A percentile compares a stretch with the other conserved stretches of the same genome.
Evolutionary conservation across 1,139 yeast genomes (phyloP).

Genomic region (Geotrichum fermentans): DNA sequence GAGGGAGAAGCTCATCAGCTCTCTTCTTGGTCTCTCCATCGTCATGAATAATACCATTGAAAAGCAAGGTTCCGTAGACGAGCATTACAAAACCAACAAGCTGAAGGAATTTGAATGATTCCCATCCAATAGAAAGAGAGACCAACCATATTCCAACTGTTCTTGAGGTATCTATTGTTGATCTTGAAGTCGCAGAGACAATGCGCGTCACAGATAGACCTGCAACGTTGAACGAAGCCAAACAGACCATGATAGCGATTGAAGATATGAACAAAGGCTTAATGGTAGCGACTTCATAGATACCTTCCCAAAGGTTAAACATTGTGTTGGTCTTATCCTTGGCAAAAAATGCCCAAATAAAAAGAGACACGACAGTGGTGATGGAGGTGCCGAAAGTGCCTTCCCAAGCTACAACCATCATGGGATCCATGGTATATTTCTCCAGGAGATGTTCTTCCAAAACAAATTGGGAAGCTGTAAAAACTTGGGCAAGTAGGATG

Average conservation of each 20-base stretch:
- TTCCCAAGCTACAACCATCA: constrained; percentile 68
- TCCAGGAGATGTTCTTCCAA: constrained; percentile 65
- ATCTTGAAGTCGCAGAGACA: constrained; percentile 71
- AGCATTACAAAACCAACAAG: constrained; percentile 58
- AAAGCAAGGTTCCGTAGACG: constrained; percentile 69
- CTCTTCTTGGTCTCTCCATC: constrained; percentile 16
- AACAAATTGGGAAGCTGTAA: constrained; percentile 74
- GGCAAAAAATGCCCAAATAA: constrained; percentile 43
- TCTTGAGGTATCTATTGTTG: constrained; percentile 75
- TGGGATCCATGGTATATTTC: constrained; percentile 52
- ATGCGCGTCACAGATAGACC: constrained; percentile 66
- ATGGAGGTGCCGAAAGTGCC: constrained; percentile 60
- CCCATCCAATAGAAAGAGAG: constrained; percentile 73
- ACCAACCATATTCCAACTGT: constrained; percentile 72
- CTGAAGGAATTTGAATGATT: constrained; percentile 57
- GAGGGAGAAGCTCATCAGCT: constrained; percentile 23
- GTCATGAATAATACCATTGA: constrained; percentile 56
- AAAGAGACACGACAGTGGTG: constrained; percentile 43
- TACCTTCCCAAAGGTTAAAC: constrained; percentile 54
- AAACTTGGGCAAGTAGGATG: constrained; percentile 57
- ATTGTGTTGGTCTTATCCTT: constrained; percentile 41
- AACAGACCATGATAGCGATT: constrained; percentile 62
- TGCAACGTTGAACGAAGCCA: constrained; percentile 66
- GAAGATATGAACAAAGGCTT: constrained; percentile 50
- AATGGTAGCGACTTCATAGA: constrained; percentile 45